phyloP scores from a whole-genome alignment of 2,329 filamentous ascomycete genomes.

The Aureobasidium sp. region DNA sequence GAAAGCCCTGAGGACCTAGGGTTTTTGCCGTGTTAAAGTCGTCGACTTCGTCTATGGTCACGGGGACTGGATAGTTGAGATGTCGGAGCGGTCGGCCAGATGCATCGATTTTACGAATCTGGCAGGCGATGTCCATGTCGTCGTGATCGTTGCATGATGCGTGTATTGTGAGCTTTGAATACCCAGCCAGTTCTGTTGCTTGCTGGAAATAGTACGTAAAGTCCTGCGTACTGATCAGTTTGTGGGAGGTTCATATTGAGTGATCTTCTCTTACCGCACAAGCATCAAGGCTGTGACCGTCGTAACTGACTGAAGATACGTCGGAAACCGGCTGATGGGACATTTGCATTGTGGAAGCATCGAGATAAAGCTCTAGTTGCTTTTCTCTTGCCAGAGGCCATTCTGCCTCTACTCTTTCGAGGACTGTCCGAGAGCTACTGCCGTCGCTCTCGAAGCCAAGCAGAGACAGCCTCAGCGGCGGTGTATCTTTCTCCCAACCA shows the following conservation, averaged over 20 bases:
- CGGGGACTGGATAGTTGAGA: background rate
- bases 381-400: background rate
- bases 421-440: background rate
- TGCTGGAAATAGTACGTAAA: background rate
- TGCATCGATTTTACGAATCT: background rate
- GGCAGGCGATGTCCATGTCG: background rate
- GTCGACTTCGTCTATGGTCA: background rate
- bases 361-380: background rate
- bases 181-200: background rate
- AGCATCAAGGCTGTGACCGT: background rate
- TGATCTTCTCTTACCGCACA: background rate
- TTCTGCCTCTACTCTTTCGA: background rate
- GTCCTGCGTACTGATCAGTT: background rate
- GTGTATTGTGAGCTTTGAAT: background rate
- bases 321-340: background rate
- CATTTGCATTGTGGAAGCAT: background rate
- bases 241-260: too few species aligned
- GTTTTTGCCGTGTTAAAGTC: background rate
- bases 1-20: background rate
- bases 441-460: background rate
- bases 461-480: background rate
- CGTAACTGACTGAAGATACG: background rate
- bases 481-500: conserved; percentile 32
- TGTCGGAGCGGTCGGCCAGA: background rate
- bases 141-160: background rate